Conservation (phyloP, 2,329 filamentous ascomycete genomes). For the Ilyonectria destructans region DNA sequence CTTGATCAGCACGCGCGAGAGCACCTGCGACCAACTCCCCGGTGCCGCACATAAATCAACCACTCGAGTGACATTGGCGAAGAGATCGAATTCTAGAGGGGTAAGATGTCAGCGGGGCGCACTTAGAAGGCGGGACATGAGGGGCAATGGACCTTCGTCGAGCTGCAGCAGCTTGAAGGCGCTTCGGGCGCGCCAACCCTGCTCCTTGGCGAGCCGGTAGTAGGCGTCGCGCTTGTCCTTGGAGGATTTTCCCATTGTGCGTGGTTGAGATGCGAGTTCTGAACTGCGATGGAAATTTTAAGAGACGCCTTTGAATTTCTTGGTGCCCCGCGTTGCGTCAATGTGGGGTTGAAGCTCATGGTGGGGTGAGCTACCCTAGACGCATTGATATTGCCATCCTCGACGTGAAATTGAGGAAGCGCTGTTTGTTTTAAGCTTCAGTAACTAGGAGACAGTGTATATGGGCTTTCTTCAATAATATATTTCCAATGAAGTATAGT, state of each 20-base stretch:
- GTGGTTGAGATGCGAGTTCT: constrained; percentile 11
- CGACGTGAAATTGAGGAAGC: background rate
- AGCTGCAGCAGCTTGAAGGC: constrained; percentile 98
- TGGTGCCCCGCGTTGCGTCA: constrained; percentile 48
- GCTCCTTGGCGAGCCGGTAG: constrained; percentile 97
- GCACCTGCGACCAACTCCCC: constrained; percentile 96
- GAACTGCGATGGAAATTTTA: constrained; percentile 25
- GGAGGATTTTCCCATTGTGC: constrained; percentile 91
- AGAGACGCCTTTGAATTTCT: constrained; percentile 42
- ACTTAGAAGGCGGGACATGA: constrained; percentile 6
- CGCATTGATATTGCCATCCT: background rate
- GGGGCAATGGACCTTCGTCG: constrained; percentile 75
- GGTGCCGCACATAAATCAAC: constrained; percentile 97
- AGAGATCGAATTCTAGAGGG: constrained; percentile 88
- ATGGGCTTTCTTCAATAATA: too few relatives aligned
- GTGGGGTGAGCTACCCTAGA: constrained; percentile 29
- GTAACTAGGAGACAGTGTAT: too few relatives aligned
- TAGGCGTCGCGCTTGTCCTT: constrained; percentile 99
- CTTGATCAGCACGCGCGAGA: constrained; percentile 94
- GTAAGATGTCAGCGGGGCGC: constrained; percentile 29
- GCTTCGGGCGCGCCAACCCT: constrained; percentile 96
- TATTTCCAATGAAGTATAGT: too few relatives aligned
- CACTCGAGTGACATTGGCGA: constrained; percentile 90
- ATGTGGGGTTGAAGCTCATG: constrained; percentile 31
- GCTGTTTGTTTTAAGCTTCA: background rate